Evolutionary conservation across 176 grass and related monocot genomes (phyloP).

Genomic region (Paspalum notatum): DNA sequence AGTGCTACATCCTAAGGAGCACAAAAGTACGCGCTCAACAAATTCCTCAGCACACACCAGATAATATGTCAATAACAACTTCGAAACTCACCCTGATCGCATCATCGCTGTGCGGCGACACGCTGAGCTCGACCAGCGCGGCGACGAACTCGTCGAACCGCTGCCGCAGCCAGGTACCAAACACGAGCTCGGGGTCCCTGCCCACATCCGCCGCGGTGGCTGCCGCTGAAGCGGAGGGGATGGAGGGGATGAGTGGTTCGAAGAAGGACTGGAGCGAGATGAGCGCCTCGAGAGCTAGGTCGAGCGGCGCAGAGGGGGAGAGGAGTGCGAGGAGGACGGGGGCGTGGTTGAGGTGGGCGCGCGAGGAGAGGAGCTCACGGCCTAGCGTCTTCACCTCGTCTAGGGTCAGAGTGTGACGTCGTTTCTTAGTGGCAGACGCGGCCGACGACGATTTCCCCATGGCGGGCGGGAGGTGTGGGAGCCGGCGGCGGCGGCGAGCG

Average conservation of each 20-base stretch:
- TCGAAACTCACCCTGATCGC: conserved; percentile 52
- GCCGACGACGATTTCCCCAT: conserved; percentile 39
- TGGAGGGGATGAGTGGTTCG: conserved; percentile 71
- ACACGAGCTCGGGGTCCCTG: conserved; percentile 63
- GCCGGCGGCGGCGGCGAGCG: conserved; percentile 30
- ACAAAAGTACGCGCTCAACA: background rate
- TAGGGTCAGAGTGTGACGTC: conserved; percentile 44
- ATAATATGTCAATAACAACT: background rate
- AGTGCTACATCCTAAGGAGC: conserved; percentile 73
- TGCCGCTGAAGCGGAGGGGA: conserved; percentile 45
- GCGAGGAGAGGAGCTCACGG: conserved; percentile 75
- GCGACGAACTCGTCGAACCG: conserved; percentile 71
- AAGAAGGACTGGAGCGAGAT: conserved; percentile 94
- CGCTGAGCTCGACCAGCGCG: conserved; percentile 56
- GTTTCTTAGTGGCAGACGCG: conserved; percentile 21
- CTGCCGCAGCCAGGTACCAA: conserved; percentile 70
- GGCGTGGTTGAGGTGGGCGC: conserved; percentile 84
- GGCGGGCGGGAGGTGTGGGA: conserved; percentile 9
- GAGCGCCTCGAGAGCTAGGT: conserved; percentile 65
- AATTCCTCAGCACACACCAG: background rate
- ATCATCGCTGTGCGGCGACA: conserved; percentile 53
- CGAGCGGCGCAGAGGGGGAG: conserved; percentile 48
- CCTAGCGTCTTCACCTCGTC: conserved; percentile 64
- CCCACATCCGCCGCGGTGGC: conserved; percentile 14
- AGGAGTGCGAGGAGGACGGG: conserved; percentile 74